A percentile compares a stretch with the other conserved stretches of the same genome.
phyloP scores from a whole-genome alignment of 345 rosid species.

The Aethionema arabicum region DNA sequence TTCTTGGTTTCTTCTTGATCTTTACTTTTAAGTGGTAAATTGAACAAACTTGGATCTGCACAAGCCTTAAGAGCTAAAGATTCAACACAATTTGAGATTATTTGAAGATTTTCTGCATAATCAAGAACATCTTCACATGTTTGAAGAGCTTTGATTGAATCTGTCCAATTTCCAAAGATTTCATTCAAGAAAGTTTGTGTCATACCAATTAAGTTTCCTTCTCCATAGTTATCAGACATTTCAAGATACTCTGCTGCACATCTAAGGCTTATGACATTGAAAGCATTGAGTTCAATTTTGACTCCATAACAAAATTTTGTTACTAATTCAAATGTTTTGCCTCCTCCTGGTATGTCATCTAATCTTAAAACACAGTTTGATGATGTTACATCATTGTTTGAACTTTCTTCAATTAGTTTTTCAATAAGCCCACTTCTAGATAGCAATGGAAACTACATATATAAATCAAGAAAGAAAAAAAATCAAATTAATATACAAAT shows the following conservation, averaged over 20 bases:
- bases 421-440: slow-evolving; percentile 64
- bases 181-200: slow-evolving; percentile 60
- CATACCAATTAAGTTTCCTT: slow-evolving; percentile 55
- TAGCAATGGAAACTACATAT: slow-evolving; percentile 67
- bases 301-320: slow-evolving; percentile 69
- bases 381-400: slow-evolving; percentile 36
- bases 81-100: slow-evolving; percentile 69
- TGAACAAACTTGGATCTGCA: slow-evolving; percentile 58
- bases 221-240: slow-evolving; percentile 66
- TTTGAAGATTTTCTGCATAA: slow-evolving; percentile 65
- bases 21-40: slow-evolving; percentile 49
- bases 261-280: slow-evolving; percentile 59
- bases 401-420: slow-evolving; percentile 48
- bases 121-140: slow-evolving; percentile 61
- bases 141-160: slow-evolving; percentile 66
- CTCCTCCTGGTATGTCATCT: slow-evolving; percentile 71
- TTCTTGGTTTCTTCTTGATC: slow-evolving; percentile 2
- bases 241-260: slow-evolving; percentile 73
- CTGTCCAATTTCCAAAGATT: slow-evolving; percentile 59
- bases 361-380: slow-evolving; percentile 47
- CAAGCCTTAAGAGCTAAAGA: slow-evolving; percentile 70
- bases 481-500: no score
- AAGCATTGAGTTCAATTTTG: slow-evolving; percentile 54
- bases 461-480: slow-evolving; percentile 4
- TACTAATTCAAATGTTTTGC: slow-evolving; percentile 57